A percentile compares a stretch with the other conserved stretches of the same genome.
phyloP scores from a whole-genome alignment of 208 protist species.

The Trypanosoma brucei region DNA sequence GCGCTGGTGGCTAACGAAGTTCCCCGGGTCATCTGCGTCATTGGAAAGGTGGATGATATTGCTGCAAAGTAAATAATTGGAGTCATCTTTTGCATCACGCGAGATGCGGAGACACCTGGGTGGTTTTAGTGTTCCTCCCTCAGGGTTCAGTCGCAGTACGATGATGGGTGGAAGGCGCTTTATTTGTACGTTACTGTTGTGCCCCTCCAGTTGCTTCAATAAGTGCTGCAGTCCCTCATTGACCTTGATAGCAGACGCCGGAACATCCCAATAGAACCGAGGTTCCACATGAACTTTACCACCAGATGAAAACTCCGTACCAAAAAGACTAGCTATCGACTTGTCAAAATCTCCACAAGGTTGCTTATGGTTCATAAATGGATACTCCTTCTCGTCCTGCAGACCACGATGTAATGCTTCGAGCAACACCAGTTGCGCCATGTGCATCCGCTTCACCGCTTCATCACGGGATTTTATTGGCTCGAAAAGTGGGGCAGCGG shows the following conservation, averaged over 20 bases:
- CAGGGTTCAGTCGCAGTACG: slow-evolving; percentile 84
- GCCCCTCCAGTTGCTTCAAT: slow-evolving; percentile 80
- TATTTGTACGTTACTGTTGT: slow-evolving; percentile 78
- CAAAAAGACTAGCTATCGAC: slow-evolving; percentile 76
- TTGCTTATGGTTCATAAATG: slow-evolving; percentile 57
- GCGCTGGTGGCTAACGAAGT: slow-evolving; percentile 86
- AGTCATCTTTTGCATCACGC: slow-evolving; percentile 73
- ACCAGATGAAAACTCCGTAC: slow-evolving; percentile 75
- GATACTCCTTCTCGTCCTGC: slow-evolving; percentile 75
- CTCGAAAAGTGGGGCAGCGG: slow-evolving; percentile 61
- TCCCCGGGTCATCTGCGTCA: slow-evolving; percentile 79
- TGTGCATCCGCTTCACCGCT: slow-evolving; percentile 82
- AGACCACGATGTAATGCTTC: slow-evolving; percentile 76
- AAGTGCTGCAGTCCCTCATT: slow-evolving; percentile 89
- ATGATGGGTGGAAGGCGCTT: slow-evolving; percentile 85
- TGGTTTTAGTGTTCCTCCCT: slow-evolving; percentile 83
- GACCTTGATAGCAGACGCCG: slow-evolving; percentile 82
- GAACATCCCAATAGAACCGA: slow-evolving; percentile 88
- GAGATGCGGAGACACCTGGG: slow-evolving; percentile 80
- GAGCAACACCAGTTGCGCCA: slow-evolving; percentile 57
- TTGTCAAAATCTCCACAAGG: slow-evolving; percentile 62
- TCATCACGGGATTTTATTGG: slow-evolving; percentile 73
- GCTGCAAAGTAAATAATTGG: slow-evolving; percentile 84
- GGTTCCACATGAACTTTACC: slow-evolving; percentile 70
- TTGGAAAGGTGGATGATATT: slow-evolving; percentile 87